These are phyloP conservation scores for Dissophora globulifera DNA, from an alignment of 192 early-diverging fungal species.

Conservation along the genomic window DNA sequence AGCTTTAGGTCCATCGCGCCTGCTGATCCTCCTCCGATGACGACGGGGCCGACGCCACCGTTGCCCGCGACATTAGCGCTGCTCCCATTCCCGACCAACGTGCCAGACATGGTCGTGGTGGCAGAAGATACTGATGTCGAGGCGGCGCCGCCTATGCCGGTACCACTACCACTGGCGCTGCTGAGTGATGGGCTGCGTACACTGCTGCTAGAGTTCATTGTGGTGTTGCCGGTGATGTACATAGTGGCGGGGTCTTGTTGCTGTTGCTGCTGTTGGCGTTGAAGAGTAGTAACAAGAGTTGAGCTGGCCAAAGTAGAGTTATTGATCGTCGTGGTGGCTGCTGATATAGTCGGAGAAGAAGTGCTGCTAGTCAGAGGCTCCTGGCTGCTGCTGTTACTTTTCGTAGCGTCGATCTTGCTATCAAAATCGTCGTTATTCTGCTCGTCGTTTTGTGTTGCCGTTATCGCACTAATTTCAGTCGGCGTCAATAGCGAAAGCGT, in stretches of 20 bases:
- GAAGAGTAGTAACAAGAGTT: too few relatives aligned
- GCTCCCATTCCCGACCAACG: slow-evolving; percentile 12
- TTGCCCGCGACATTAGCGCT: neutral
- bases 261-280: neutral
- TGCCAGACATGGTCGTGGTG: slow-evolving; percentile 22
- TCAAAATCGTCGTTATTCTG: too few relatives aligned
- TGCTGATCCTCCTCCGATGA: neutral
- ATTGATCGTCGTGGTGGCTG: too few relatives aligned
- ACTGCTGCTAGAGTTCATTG: neutral
- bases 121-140: slow-evolving; percentile 22
- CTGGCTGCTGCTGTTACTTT: too few relatives aligned
- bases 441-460: too few relatives aligned
- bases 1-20: slow-evolving; percentile 73
- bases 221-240: slow-evolving; percentile 10
- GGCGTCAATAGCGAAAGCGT: too few relatives aligned
- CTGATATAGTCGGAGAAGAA: too few relatives aligned
- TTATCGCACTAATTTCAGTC: too few relatives aligned
- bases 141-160: neutral
- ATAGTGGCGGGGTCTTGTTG: neutral
- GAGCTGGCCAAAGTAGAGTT: too few relatives aligned
- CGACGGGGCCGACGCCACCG: too few relatives aligned
- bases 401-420: too few relatives aligned
- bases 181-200: slow-evolving; percentile 18
- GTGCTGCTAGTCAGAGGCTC: too few relatives aligned
- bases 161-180: slow-evolving; percentile 9